A percentile compares a stretch with the other conserved stretches of the same genome.
Evolutionary conservation across 75 land plant genomes (phyloP).

Genomic region (Chamaecyparis obtusa): DNA sequence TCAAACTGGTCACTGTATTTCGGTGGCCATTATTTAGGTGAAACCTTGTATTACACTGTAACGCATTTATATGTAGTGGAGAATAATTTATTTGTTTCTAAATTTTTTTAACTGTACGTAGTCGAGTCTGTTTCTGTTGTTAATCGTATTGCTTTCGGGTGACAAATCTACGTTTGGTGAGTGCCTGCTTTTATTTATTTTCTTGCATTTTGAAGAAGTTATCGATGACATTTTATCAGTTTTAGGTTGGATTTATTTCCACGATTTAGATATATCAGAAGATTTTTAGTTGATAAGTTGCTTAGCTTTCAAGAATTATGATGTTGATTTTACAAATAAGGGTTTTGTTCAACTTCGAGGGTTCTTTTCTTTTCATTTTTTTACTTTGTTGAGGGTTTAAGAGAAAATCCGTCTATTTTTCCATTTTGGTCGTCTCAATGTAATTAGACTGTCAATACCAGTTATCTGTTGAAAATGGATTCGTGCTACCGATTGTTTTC

Average conservation of each 20-base stretch:
- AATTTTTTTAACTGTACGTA: no score
- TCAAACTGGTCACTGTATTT: no score
- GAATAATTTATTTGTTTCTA: no score
- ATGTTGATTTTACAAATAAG: not conserved
- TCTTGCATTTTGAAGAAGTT: not conserved
- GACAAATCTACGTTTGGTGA: not conserved
- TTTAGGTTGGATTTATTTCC: not conserved
- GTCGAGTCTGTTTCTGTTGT: no score
- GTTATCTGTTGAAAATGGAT: not conserved
- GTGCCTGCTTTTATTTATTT: not conserved
- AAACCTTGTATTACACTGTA: no score
- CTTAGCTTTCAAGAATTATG: not conserved
- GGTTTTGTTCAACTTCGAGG: not conserved
- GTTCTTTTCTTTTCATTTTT: no score
- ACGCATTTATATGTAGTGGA: no score
- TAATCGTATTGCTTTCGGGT: no score
- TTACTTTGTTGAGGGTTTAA: not conserved
- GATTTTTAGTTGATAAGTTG: not conserved
- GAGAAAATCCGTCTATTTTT: not conserved
- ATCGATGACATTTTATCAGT: not conserved
- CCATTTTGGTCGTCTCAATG: not conserved
- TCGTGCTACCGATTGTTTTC: not conserved
- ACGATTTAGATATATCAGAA: no score
- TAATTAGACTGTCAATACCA: not conserved
- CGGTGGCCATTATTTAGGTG: no score